phyloP scores from a whole-genome alignment of 2,329 filamentous ascomycete genomes.

The Curvularia spicifera region DNA sequence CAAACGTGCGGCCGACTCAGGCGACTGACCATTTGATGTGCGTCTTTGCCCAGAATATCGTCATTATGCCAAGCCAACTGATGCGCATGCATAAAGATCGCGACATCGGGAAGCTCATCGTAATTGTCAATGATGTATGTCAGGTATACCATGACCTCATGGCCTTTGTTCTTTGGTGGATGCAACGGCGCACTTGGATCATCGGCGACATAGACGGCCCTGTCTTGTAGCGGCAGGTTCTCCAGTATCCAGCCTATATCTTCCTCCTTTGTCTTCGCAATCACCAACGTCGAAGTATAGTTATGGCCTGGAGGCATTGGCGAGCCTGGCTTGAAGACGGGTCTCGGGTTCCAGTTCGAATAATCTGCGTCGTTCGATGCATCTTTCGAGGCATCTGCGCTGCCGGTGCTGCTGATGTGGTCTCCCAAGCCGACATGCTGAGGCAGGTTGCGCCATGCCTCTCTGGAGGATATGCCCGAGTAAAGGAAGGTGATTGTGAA shows the following conservation, averaged over 20 bases:
- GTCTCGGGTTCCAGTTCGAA: conserved; percentile 49
- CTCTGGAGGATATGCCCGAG: conserved; percentile 39
- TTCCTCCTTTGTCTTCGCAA: conserved; percentile 60
- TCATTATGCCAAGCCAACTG: conserved; percentile 66
- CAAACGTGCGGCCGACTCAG: conserved; percentile 56
- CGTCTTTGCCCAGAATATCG: conserved; percentile 54
- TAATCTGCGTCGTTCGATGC: conserved; percentile 38
- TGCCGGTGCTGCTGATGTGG: conserved; percentile 27
- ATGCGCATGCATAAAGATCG: conserved; percentile 68
- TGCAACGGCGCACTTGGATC: conserved; percentile 56
- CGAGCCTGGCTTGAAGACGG: conserved; percentile 41
- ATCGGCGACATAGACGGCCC: conserved; percentile 61
- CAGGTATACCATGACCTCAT: conserved; percentile 68
- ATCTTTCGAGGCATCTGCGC: conserved; percentile 12
- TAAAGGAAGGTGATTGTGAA: conserved; percentile 52
- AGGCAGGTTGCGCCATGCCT: conserved; percentile 49
- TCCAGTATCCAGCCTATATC: conserved; percentile 62
- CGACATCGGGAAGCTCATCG: conserved; percentile 63
- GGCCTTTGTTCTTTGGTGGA: conserved; percentile 64
- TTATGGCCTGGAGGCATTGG: conserved; percentile 53
- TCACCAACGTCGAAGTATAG: conserved; percentile 62
- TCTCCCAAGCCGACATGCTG: conserved; percentile 52
- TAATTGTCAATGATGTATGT: conserved; percentile 69
- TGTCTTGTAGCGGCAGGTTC: conserved; percentile 57
- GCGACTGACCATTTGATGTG: conserved; percentile 53